Evolutionary conservation across 1,284 basidiomycete genomes (phyloP).

Genomic region (Pholiota adiposa): DNA sequence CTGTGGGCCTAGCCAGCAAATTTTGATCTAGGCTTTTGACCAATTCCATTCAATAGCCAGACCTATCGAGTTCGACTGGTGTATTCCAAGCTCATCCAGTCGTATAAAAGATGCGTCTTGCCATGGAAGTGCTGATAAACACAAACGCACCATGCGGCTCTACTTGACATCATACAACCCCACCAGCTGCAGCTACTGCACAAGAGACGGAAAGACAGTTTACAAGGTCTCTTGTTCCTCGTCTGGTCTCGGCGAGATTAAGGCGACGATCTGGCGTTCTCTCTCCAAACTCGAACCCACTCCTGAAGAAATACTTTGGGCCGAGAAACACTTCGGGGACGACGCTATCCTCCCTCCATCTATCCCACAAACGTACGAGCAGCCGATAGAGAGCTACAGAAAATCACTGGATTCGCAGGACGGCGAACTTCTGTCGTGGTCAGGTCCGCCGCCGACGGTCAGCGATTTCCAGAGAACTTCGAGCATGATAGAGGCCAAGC

Average conservation of each 20-base stretch:
- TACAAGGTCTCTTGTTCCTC: conserved; percentile 32
- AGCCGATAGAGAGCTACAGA: neutral
- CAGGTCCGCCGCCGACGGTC: conserved; percentile 7
- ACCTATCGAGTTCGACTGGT: neutral
- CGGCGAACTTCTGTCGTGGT: conserved; percentile 11
- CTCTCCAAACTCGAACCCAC: conserved; percentile 16
- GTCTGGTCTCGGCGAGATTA: conserved; percentile 2
- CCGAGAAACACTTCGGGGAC: conserved; percentile 14
- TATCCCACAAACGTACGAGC: neutral
- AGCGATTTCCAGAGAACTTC: conserved; percentile 3
- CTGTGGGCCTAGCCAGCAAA: neutral
- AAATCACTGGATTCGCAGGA: conserved; percentile 14
- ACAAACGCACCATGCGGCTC: conserved; percentile 25
- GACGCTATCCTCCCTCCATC: neutral
- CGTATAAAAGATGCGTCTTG: neutral
- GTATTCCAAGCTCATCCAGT: too few relatives aligned
- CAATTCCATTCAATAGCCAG: neutral
- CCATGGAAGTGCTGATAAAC: neutral
- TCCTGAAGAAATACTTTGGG: conserved; percentile 10
- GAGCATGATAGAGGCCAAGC: conserved; percentile 13
- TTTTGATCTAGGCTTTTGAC: neutral
- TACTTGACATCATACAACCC: conserved; percentile 25
- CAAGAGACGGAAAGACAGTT: conserved; percentile 29
- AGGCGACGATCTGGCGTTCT: conserved; percentile 25
- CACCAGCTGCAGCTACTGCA: conserved; percentile 28